A percentile compares a stretch with the other conserved stretches of the same genome.
These are phyloP conservation scores for Pleoardoris graminearum DNA, from an alignment of 2,329 filamentous ascomycete genomes.

Conservation along the genomic window DNA sequence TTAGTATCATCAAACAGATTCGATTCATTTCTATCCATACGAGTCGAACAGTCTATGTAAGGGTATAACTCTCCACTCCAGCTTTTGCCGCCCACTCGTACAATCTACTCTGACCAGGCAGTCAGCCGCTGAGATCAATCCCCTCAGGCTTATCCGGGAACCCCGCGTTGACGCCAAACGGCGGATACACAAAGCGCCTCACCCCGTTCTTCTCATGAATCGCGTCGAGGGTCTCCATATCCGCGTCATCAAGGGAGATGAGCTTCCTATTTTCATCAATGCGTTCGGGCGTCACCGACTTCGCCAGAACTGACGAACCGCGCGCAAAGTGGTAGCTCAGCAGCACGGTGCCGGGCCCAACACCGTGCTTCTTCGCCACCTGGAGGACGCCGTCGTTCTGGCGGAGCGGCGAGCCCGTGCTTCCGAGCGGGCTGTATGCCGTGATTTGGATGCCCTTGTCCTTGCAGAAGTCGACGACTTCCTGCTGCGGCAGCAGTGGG, in stretches of 20 bases:
- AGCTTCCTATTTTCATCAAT: conserved; percentile 73
- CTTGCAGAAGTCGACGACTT: conserved; percentile 70
- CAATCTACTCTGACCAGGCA: conserved; percentile 12
- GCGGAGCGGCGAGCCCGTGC: conserved; percentile 54
- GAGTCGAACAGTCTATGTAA: not conserved
- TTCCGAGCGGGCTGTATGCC: conserved; percentile 63
- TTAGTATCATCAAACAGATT: not conserved
- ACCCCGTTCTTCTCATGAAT: conserved; percentile 53
- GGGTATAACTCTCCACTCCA: conserved; percentile 6
- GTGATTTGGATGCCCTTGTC: conserved; percentile 71
- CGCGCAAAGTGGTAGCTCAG: conserved; percentile 73
- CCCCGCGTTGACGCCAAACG: conserved; percentile 54
- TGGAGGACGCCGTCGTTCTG: conserved; percentile 52
- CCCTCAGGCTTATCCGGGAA: conserved; percentile 54
- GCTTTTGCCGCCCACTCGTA: conserved; percentile 1
- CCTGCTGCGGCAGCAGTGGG: conserved; percentile 70
- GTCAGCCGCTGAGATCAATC: conserved; percentile 41
- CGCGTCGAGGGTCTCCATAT: conserved; percentile 57
- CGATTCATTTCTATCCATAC: not conserved
- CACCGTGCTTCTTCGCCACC: conserved; percentile 55
- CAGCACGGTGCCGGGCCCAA: conserved; percentile 60
- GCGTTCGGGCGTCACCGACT: conserved; percentile 69
- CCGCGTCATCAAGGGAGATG: conserved; percentile 65
- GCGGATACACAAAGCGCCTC: conserved; percentile 54
- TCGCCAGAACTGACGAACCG: conserved; percentile 71